Evolutionary conservation across 768 basidiomycete species (phyloP).

Genomic region (Xerocomellus chrysenteron): DNA sequence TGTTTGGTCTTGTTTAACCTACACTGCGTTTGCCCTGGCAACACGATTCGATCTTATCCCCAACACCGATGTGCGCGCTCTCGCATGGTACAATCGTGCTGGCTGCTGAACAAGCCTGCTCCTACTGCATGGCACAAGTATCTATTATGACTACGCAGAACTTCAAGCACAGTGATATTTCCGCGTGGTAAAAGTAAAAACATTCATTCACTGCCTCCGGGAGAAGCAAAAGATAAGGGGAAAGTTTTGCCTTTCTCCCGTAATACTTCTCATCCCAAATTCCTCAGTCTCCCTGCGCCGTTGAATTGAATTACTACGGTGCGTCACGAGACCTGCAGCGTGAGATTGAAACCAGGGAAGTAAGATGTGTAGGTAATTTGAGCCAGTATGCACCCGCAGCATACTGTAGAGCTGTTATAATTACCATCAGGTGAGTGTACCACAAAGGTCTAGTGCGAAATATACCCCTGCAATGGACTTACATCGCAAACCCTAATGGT

Average conservation of each 20-base stretch:
- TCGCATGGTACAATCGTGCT: not conserved
- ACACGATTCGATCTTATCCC: not conserved
- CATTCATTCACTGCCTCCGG: no score
- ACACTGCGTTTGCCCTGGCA: not conserved
- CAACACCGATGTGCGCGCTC: not conserved
- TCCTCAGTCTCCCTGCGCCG: not conserved
- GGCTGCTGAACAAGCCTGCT: not conserved
- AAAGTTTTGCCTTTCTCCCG: not conserved
- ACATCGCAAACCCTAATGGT: not conserved
- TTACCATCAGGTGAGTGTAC: not conserved
- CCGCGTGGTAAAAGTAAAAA: not conserved
- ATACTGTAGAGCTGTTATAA: no score
- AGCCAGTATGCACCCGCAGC: no score
- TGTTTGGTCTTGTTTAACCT: constrained; percentile 16
- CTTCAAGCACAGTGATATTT: not conserved
- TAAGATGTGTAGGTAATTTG: not conserved
- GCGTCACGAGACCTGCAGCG: not conserved
- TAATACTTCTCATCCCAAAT: not conserved
- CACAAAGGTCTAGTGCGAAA: not conserved
- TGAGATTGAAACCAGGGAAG: not conserved
- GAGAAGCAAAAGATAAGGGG: no score
- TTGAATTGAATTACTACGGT: not conserved
- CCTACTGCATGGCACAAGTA: not conserved
- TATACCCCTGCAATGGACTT: not conserved
- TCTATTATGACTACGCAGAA: not conserved